phyloP scores from a whole-genome alignment of 805 yeast genomes.

The Torulaspora gathmanii region DNA sequence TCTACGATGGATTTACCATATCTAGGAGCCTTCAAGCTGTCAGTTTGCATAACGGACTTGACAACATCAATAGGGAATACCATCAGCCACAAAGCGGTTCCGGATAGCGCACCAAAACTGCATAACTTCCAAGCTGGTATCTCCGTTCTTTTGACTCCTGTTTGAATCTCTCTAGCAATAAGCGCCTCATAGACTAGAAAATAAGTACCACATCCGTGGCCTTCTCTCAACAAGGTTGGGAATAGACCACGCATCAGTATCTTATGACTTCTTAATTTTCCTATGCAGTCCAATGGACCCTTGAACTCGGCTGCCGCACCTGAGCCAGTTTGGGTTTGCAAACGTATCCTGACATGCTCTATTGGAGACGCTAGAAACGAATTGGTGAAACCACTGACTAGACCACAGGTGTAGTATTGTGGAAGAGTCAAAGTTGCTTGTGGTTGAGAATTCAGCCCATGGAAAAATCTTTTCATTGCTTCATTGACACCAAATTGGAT shows the following conservation, averaged over 20 bases:
- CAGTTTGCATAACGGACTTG: constrained; percentile 84
- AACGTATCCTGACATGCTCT: constrained; percentile 88
- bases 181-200: constrained; percentile 89
- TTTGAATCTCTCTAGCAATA: constrained; percentile 49
- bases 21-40: constrained; percentile 53
- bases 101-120: constrained; percentile 83
- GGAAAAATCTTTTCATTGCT: constrained; percentile 78
- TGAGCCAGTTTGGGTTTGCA: constrained; percentile 66
- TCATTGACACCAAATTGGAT: constrained; percentile 95
- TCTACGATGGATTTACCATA: constrained; percentile 55
- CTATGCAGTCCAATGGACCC: constrained; percentile 47
- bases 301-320: constrained; percentile 46
- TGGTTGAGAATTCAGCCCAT: constrained; percentile 35
- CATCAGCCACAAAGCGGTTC: constrained; percentile 80
- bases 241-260: constrained; percentile 76
- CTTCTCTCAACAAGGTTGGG: constrained; percentile 82
- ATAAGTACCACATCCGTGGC: constrained; percentile 83
- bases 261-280: constrained; percentile 47
- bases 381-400: constrained; percentile 89
- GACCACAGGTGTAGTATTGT: constrained; percentile 80
- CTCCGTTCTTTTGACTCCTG: constrained; percentile 51
- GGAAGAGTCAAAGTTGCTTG: constrained; percentile 41
- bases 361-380: constrained; percentile 88
- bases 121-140: constrained; percentile 88
- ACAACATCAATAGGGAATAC: constrained; percentile 87